phyloP scores from a whole-genome alignment of 2,329 filamentous ascomycete species.

The Penicillium janthinellum region DNA sequence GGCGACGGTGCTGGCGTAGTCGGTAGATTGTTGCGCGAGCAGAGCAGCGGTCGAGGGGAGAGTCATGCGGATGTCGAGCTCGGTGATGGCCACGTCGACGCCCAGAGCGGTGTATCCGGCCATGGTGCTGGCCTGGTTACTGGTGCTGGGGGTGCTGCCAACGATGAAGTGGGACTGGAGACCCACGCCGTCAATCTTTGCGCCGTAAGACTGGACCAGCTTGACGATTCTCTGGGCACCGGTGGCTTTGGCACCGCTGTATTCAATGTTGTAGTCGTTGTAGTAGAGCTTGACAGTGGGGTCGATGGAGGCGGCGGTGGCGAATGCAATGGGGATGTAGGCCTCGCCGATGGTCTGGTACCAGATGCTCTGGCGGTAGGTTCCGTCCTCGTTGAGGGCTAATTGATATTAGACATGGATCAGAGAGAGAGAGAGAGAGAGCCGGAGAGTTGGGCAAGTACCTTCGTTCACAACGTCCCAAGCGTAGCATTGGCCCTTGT shows the following conservation, averaged over 20 bases:
- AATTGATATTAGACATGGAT: not conserved
- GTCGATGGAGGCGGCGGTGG: constrained; percentile 58
- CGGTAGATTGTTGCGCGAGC: constrained; percentile 34
- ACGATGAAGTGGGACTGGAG: constrained; percentile 46
- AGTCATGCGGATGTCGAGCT: constrained; percentile 54
- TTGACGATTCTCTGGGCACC: constrained; percentile 42
- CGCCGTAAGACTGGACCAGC: constrained; percentile 40
- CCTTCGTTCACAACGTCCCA: constrained; percentile 48
- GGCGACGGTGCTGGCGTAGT: constrained; percentile 34
- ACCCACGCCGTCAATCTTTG: constrained; percentile 53
- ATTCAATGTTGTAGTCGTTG: constrained; percentile 50
- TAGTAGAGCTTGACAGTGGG: constrained; percentile 53
- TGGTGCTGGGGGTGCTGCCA: constrained; percentile 45
- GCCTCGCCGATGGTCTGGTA: constrained; percentile 47
- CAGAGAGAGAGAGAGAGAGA: not conserved
- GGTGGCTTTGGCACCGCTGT: constrained; percentile 37
- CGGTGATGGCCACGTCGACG: constrained; percentile 47
- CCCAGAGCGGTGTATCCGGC: constrained; percentile 41
- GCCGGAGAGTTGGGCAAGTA: constrained; percentile 1
- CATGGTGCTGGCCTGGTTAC: constrained; percentile 43
- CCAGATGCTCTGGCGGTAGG: constrained; percentile 47
- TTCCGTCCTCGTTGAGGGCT: constrained; percentile 52
- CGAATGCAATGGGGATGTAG: constrained; percentile 51
- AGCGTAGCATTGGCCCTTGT: constrained; percentile 39
- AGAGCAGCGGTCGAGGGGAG: constrained; percentile 30